Base-by-base conservation (phyloP, 2,329 filamentous ascomycete species). In the Hypoxylon sp. region DNA sequence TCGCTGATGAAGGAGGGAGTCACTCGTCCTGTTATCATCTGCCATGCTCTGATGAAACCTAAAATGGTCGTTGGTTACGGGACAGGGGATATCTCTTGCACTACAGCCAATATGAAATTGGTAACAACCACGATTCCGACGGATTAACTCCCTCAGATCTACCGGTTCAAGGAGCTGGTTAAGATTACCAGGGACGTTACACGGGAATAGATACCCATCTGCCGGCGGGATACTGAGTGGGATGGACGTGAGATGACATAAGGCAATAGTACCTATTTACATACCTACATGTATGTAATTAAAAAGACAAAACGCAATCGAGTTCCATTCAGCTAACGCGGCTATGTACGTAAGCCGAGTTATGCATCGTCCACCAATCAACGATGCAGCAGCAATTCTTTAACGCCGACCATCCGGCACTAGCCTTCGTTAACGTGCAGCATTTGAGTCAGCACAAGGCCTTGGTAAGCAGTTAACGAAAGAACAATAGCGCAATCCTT, bases 261-360 rank as follows among this genome's bases (percentile, higher is more conserved):
- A 19, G 24, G 22, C 19, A 37, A 19, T 48, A 42, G 11, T 6
- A 14, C n/a, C 13, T 19, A 59, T 51, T n/a, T n/a, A n/a, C n/a
- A 22, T 17, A 51, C 53, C 8, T 48, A n/a, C n/a, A n/a, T n/a
- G n/a, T n/a, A 50, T 14, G 14, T n/a, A 5, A 6, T 5, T 44
- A 22, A 19, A 35, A 48, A 35, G 31, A 22, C 10, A 58, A 58
- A 19, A 39, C 17, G 14, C 19, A 50, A 14, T 37, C 26, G 5
- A 46, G 8, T 29, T 52, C 11, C 29, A 42, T 59, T 57, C 46
- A 50, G 35, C 10, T 51, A 57, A 22, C 14, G 39, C 17, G 22
- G 39, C 26, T 65, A 65, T 65, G 55, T 46, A 60, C 33, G 24
- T 51, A 59, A 17, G 44, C 39, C 22, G 55, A 33, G 55, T 54